These are phyloP conservation scores for Pseudogymnoascus sp. DNA, from an alignment of 2,329 filamentous ascomycete genomes.

Conservation along the genomic window DNA sequence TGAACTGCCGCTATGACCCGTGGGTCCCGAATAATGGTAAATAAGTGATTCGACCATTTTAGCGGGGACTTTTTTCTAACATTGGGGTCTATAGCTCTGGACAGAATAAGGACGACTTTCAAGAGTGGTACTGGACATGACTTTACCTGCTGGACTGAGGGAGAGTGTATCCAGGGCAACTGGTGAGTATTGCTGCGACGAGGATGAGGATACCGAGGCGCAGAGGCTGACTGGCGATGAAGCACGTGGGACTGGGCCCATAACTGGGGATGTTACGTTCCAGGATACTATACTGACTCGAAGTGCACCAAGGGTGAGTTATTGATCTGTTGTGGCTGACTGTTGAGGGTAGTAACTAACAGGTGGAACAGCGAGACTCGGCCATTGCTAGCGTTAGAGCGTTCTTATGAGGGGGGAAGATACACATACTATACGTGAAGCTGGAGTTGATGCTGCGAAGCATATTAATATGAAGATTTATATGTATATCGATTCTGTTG, in stretches of 20 bases:
- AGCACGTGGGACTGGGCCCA: slow-evolving; percentile 3
- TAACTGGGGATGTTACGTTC: neutral
- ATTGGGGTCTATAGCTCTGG: neutral
- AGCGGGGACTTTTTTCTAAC: neutral
- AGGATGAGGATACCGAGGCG: neutral
- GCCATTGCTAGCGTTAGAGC: neutral
- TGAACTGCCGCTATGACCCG: neutral
- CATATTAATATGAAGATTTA: neutral
- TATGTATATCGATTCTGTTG: neutral
- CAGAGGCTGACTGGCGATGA: neutral
- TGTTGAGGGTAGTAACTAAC: neutral
- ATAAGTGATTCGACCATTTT: neutral
- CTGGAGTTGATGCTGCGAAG: neutral
- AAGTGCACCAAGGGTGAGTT: neutral
- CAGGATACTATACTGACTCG: neutral
- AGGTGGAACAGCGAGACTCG: neutral
- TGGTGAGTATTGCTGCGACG: neutral
- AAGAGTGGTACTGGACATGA: neutral
- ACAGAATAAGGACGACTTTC: neutral
- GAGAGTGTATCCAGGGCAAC: neutral
- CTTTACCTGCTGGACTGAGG: neutral
- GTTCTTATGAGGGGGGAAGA: neutral
- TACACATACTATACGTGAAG: neutral
- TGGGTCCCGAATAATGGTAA: neutral
- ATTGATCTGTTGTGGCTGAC: neutral